Evolutionary conservation across 2,329 filamentous ascomycete species (phyloP), one percentile per base, ranked within the genome.

Genomic region (Alternaria sp.): DNA sequence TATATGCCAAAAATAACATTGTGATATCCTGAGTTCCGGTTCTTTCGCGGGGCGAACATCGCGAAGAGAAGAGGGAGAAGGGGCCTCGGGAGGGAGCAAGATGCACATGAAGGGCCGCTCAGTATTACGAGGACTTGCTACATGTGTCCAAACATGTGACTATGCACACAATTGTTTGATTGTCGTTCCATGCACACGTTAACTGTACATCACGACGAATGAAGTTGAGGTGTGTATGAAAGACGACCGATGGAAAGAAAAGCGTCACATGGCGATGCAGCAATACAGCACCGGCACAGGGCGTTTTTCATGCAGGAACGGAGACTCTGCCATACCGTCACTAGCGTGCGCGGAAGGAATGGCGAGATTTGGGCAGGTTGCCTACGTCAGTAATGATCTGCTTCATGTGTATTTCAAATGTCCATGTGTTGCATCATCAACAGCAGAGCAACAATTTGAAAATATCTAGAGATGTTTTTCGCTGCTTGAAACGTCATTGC

Each of bases 241-340:
- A 48, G 46, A 20, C 20, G 8, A n/a, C 3, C 34, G 18, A 7
- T 36, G 14, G 20, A 34, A 22, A n/a, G 28, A 18, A 16, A n/a
- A 34, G 28, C 30, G 8, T 2, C 20, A 7, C 18, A 7, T 24
- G 5, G 30, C 22, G 30, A 36, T 5, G 46, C 46, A 36, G 30
- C 30, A 42, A 12, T 14, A 43, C 41, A 48, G 1, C 44, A 48
- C 7, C 28, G 26, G 28, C 28, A 18, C 28, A 48, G 3, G 28
- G 28, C 44, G 28, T 48, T 34, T 34, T 28, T 22, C 46, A 34
- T 48, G 46, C 46, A 48, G 30, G 30, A 48, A 48, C 46, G 30
- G 46, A 36, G 30, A 36, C 22, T 48, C 18, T 7, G 30, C 18
- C 30, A 11, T 34, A 48, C 18, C 18, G 3, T 34, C 30, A 24